phyloP scores from a whole-genome alignment of 2,329 filamentous ascomycete species.

The Alternaria tenuissima region DNA sequence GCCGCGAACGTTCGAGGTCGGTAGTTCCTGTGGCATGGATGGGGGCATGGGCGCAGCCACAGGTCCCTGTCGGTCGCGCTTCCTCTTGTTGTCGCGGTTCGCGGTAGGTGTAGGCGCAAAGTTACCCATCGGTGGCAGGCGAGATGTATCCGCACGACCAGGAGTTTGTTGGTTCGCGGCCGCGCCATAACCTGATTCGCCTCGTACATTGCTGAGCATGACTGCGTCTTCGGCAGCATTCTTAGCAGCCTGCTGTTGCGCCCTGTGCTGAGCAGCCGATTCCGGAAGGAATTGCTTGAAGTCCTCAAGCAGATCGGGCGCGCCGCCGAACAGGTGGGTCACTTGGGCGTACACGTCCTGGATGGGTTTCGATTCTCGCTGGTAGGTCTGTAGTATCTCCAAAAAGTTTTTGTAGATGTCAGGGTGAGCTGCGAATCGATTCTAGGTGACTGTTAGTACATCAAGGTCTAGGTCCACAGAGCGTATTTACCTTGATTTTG shows the following conservation, averaged over 20 bases:
- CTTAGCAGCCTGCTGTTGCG: conserved; percentile 67
- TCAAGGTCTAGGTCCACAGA: conserved; percentile 30
- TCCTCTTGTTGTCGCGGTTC: conserved; percentile 85
- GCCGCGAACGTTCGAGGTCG: conserved; percentile 43
- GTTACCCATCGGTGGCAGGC: conserved; percentile 90
- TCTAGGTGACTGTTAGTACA: conserved; percentile 62
- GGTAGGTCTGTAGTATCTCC: conserved; percentile 97
- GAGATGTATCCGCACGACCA: conserved; percentile 49
- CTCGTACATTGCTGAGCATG: conserved; percentile 70
- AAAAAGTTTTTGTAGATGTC: conserved; percentile 99
- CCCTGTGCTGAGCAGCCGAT: conserved; percentile 70
- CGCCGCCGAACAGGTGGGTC: conserved; percentile 89
- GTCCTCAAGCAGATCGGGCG: conserved; percentile 93
- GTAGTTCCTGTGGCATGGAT: conserved; percentile 43
- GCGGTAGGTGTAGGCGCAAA: conserved; percentile 87
- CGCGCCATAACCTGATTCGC: conserved; percentile 58
- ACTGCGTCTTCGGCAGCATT: conserved; percentile 74
- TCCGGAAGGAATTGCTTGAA: conserved; percentile 99
- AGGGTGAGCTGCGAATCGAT: conserved; percentile 93
- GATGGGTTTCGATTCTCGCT: conserved; percentile 96
- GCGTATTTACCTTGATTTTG: conserved; percentile 85
- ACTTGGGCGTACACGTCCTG: conserved; percentile 98
- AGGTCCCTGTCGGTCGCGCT: conserved; percentile 71
- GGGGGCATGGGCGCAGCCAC: conserved; percentile 49
- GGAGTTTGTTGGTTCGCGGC: conserved; percentile 60